Evolutionary conservation across 306 rosid species (phyloP).

Genomic region (Trifolium fragiferum): DNA sequence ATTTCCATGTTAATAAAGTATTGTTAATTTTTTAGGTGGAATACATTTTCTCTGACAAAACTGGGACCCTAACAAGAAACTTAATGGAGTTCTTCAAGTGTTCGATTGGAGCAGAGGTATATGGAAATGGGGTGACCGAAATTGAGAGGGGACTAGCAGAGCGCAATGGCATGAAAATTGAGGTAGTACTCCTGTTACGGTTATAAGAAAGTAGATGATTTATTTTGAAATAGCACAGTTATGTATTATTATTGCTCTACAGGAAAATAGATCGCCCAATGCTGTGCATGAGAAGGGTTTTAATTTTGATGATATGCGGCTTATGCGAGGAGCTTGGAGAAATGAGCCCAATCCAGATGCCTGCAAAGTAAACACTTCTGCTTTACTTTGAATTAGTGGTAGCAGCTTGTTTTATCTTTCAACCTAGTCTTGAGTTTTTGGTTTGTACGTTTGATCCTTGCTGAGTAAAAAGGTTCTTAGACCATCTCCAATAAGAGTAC

Average conservation of each 20-base stretch:
- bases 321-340: conserved; percentile 98
- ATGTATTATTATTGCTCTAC: conserved; percentile 39
- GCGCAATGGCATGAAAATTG: conserved; percentile 71
- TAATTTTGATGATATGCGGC: conserved; percentile 84
- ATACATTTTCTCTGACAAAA: conserved; percentile 97
- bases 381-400: conserved; percentile 22
- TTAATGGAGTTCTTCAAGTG: conserved; percentile 99
- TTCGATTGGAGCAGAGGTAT: conserved; percentile 93
- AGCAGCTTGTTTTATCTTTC: conserved; percentile 25
- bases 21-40: conserved; percentile 72
- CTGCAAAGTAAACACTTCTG: conserved; percentile 70
- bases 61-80: conserved; percentile 96
- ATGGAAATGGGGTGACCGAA: conserved; percentile 94
- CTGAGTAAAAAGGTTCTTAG: conserved; percentile 19
- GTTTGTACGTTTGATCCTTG: conserved; percentile 35
- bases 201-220: conserved; percentile 14
- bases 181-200: conserved; percentile 46
- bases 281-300: conserved; percentile 81
- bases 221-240: conserved; percentile 8
- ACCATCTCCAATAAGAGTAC: too few relatives aligned
- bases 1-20: conserved; percentile 28
- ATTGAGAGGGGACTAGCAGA: conserved; percentile 85
- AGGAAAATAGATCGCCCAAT: conserved; percentile 63
- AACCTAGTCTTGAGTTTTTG: conserved; percentile 20
- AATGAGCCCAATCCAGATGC: conserved; percentile 91